A percentile compares a stretch with the other conserved stretches of the same genome.
These are phyloP conservation scores for Fusarium sambucinum DNA, from an alignment of 2,329 filamentous ascomycete genomes.

Conservation along the genomic window DNA sequence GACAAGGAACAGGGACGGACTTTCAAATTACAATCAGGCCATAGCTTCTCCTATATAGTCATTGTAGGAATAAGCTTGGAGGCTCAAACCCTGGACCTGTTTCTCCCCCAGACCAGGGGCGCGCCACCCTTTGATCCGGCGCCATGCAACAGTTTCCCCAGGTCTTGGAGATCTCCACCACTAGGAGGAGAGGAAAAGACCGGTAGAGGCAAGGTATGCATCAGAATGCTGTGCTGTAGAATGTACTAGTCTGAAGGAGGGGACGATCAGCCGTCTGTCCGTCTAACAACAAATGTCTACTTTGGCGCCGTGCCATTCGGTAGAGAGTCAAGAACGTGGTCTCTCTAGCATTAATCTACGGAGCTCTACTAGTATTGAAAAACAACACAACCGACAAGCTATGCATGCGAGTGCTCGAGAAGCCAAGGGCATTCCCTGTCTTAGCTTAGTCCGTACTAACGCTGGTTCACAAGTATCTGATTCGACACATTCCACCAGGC, in stretches of 20 bases:
- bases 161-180: constrained; percentile 45
- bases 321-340: constrained; percentile 28
- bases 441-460: constrained; percentile 3
- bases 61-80: constrained; percentile 23
- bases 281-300: constrained; percentile 10
- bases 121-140: constrained; percentile 50
- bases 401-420: background rate
- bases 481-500: constrained; percentile 11
- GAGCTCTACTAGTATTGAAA: constrained; percentile 6
- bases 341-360: constrained; percentile 29
- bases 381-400: constrained; percentile 1
- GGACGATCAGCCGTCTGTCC: constrained; percentile 1
- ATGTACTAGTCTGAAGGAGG: background rate
- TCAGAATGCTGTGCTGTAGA: background rate
- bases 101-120: constrained; percentile 41
- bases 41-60: constrained; percentile 38
- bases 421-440: background rate
- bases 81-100: constrained; percentile 12
- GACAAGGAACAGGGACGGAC: constrained; percentile 31
- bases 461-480: constrained; percentile 6
- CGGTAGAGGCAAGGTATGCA: background rate
- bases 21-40: constrained; percentile 33
- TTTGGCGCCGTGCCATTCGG: constrained; percentile 31
- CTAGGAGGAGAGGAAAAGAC: constrained; percentile 42
- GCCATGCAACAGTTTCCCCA: constrained; percentile 29